These are phyloP conservation scores for Paecilomyces fulvus DNA, from an alignment of 2,329 filamentous ascomycete species.

Conservation along the genomic window DNA sequence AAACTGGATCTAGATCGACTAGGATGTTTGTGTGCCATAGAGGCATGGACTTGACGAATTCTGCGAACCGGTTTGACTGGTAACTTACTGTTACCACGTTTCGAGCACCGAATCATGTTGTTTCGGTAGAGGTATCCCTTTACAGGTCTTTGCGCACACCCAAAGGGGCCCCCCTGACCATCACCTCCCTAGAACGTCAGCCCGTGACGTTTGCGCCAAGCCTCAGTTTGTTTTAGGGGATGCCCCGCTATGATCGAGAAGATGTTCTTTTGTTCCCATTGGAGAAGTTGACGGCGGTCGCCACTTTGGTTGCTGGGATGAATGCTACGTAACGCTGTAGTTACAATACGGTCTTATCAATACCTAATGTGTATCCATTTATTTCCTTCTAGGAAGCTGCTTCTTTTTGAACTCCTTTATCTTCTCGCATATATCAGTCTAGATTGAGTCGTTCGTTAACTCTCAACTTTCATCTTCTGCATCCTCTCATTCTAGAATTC, in stretches of 20 bases:
- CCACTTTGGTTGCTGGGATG: neutral
- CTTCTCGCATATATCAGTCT: neutral
- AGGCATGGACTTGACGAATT: neutral
- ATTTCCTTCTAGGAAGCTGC: neutral
- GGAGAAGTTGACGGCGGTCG: neutral
- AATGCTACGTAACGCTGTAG: neutral
- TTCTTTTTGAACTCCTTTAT: neutral
- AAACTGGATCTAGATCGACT: neutral
- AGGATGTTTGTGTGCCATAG: neutral
- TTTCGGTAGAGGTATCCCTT: neutral
- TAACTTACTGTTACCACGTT: neutral
- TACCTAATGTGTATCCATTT: neutral
- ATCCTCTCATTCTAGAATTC: neutral
- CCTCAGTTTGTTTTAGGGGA: neutral
- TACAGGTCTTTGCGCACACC: neutral
- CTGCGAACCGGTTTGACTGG: neutral
- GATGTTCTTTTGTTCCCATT: neutral
- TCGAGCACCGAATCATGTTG: neutral
- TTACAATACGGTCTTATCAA: neutral
- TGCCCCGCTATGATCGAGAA: neutral
- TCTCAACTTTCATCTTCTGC: neutral
- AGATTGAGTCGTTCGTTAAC: neutral
- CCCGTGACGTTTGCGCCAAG: neutral
- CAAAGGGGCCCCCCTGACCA: neutral
- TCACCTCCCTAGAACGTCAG: neutral